Percentiles rank a stretch among this genome's conserved stretches.
These are phyloP conservation scores for Luzula sylvatica DNA, from an alignment of 176 grass and related monocot species.

Conservation along the genomic window DNA sequence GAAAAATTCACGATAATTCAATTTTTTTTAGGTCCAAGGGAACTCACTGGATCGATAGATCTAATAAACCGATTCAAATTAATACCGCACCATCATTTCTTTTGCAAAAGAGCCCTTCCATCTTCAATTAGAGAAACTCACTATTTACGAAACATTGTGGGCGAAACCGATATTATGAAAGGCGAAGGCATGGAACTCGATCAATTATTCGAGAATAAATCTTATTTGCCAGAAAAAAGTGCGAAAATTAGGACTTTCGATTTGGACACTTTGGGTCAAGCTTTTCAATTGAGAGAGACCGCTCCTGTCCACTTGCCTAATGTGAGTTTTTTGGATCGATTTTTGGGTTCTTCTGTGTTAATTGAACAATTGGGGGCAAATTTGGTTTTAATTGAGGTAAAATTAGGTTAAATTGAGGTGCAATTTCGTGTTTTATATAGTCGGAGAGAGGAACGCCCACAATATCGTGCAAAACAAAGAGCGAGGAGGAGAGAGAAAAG, in stretches of 20 bases:
- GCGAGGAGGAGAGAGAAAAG: slow-evolving; percentile 16
- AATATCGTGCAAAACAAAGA: slow-evolving; percentile 23
- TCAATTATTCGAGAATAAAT: slow-evolving; percentile 4
- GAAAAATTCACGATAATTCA: background rate
- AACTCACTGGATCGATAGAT: slow-evolving; percentile 29
- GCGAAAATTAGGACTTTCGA: slow-evolving; percentile 14
- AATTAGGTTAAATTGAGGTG: too few species aligned
- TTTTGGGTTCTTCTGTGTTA: too few species aligned
- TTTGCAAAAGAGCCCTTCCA: slow-evolving; percentile 27
- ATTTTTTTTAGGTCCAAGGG: slow-evolving; percentile 21
- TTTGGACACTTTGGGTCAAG: slow-evolving; percentile 17
- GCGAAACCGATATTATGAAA: slow-evolving; percentile 28
- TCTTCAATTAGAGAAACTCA: slow-evolving; percentile 22
- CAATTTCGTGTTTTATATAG: background rate
- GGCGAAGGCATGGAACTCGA: slow-evolving; percentile 27
- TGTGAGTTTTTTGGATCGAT: background rate
- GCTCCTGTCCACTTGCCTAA: slow-evolving; percentile 12
- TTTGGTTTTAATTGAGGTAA: too few species aligned
- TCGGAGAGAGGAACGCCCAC: slow-evolving; percentile 25
- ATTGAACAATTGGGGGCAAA: too few species aligned
- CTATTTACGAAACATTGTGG: slow-evolving; percentile 25
- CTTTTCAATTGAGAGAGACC: slow-evolving; percentile 21
- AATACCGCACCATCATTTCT: slow-evolving; percentile 25
- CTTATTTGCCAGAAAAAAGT: slow-evolving; percentile 13
- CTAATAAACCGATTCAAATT: slow-evolving; percentile 28